Conservation (phyloP, 2,329 filamentous ascomycete genomes). For the Apiospora hydei region DNA sequence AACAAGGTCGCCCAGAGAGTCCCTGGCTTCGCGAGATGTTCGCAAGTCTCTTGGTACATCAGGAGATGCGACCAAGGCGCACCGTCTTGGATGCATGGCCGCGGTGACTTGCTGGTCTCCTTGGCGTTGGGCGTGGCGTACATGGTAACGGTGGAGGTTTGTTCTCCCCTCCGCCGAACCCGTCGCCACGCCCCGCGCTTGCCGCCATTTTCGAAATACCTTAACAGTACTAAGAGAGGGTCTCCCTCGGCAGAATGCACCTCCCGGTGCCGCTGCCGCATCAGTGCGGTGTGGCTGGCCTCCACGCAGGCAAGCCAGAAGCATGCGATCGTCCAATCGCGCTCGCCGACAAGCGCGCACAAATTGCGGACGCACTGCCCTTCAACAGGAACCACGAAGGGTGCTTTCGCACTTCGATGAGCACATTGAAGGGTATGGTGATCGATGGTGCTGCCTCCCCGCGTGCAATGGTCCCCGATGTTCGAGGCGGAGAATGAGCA, state of each 20-base stretch:
- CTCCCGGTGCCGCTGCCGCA: too few relatives aligned
- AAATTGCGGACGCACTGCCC: not conserved
- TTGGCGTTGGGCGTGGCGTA: too few relatives aligned
- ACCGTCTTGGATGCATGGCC: too few relatives aligned
- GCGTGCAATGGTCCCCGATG: constrained; percentile 33
- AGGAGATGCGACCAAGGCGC: constrained; percentile 52
- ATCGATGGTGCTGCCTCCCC: not conserved
- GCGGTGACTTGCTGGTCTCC: too few relatives aligned
- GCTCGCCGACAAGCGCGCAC: constrained; percentile 1
- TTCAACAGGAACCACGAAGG: constrained; percentile 7
- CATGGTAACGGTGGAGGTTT: too few relatives aligned
- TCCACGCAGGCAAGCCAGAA: not conserved
- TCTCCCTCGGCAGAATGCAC: too few relatives aligned
- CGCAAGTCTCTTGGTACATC: constrained; percentile 50
- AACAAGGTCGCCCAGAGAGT: constrained; percentile 70
- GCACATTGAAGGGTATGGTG: not conserved
- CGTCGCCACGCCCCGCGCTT: too few relatives aligned
- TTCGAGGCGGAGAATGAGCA: constrained; percentile 81
- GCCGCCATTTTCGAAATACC: too few relatives aligned
- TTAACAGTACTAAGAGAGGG: too few relatives aligned
- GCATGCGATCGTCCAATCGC: not conserved
- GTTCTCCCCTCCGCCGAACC: too few relatives aligned
- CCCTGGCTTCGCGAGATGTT: constrained; percentile 63
- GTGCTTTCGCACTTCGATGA: not conserved
- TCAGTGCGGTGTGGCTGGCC: not conserved